Evolutionary conservation across 805 yeast genomes (phyloP).

Genomic region (Starmerella geochares): DNA sequence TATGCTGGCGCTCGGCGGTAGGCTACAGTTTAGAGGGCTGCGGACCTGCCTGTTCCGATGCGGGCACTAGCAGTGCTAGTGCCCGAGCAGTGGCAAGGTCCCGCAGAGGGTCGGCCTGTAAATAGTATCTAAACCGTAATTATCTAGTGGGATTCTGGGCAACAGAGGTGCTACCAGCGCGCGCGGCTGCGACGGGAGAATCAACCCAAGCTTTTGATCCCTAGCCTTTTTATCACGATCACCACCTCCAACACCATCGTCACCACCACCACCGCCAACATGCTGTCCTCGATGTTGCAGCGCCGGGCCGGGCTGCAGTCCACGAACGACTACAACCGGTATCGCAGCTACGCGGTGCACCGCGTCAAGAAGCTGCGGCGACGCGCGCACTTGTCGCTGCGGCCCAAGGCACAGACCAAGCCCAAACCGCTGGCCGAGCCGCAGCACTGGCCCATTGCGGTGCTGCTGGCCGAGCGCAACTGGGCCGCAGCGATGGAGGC

Average conservation of each 20-base stretch:
- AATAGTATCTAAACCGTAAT: no score
- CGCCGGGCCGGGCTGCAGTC: conserved; percentile 39
- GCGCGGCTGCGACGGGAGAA: no score
- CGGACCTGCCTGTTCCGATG: no score
- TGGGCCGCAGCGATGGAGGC: conserved; percentile 58
- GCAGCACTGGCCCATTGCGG: conserved; percentile 47
- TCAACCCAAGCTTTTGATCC: conserved; percentile 4
- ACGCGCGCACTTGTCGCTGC: conserved; percentile 49
- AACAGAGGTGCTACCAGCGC: no score
- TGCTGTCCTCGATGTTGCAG: conserved; percentile 20
- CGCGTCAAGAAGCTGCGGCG: conserved; percentile 56
- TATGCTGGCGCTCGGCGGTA: no score
- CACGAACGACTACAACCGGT: conserved; percentile 56
- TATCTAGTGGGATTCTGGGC: no score
- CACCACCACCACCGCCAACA: neutral
- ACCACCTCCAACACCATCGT: neutral
- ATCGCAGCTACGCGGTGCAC: conserved; percentile 53
- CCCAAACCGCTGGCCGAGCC: conserved; percentile 37
- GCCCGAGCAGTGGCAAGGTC: no score
- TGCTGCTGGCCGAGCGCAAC: conserved; percentile 63
- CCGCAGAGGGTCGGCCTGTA: no score
- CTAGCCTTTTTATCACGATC: neutral
- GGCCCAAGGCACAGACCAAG: conserved; percentile 46
- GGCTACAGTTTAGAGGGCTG: no score
- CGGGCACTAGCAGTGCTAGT: no score